These are phyloP conservation scores for Pseudocercospora macadamiae DNA, from an alignment of 2,329 filamentous ascomycete species.

Conservation along the genomic window DNA sequence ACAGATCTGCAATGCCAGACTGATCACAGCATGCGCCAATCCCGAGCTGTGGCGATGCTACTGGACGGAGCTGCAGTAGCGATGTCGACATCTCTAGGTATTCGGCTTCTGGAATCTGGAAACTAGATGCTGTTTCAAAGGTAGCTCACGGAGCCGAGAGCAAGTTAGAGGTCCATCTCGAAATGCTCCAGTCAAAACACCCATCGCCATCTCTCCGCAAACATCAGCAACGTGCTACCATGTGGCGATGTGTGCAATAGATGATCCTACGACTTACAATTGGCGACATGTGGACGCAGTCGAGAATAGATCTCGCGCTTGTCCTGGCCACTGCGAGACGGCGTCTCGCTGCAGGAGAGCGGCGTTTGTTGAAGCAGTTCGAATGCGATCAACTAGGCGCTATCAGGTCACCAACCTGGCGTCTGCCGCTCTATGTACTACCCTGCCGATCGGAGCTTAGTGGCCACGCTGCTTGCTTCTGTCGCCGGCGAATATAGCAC, in stretches of 20 bases:
- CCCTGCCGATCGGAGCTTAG: constrained; percentile 4
- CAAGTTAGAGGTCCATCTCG: not conserved
- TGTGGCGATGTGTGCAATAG: too few species aligned
- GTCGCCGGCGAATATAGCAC: constrained; percentile 5
- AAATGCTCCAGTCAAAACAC: not conserved
- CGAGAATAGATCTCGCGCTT: constrained; percentile 9
- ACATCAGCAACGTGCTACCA: not conserved
- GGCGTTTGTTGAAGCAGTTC: constrained; percentile 9
- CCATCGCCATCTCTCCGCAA: not conserved
- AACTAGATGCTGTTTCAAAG: not conserved
- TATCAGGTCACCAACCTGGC: constrained; percentile 7
- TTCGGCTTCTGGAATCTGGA: too few species aligned
- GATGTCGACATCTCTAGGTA: not conserved
- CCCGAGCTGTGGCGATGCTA: not conserved
- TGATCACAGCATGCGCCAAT: not conserved
- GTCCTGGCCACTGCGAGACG: not conserved
- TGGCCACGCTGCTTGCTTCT: constrained; percentile 12
- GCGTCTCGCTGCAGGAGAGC: constrained; percentile 3
- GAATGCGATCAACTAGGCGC: not conserved
- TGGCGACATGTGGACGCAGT: constrained; percentile 9
- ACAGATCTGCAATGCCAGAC: not conserved
- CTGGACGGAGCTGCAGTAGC: not conserved
- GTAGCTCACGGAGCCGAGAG: not conserved
- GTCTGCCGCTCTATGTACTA: constrained; percentile 14
- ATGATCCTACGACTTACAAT: constrained; percentile 1